A percentile compares a stretch with the other conserved stretches of the same genome.
phyloP scores from a whole-genome alignment of 1,284 basidiomycete genomes.

The Ceratobasidium sp. region DNA sequence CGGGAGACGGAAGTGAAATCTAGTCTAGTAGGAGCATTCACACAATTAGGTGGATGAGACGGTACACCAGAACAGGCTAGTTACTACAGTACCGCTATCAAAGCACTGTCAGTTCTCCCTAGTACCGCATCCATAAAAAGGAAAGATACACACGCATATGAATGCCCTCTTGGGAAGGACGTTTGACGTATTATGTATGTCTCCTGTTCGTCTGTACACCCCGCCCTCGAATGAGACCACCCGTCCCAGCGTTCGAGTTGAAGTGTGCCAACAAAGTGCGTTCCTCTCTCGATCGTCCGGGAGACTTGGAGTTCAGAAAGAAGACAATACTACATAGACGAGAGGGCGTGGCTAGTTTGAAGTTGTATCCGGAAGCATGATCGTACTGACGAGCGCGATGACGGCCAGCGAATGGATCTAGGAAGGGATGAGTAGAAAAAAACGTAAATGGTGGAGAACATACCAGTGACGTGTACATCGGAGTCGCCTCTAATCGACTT shows the following conservation, averaged over 20 bases:
- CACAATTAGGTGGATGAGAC: slow-evolving; percentile 82
- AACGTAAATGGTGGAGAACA: slow-evolving; percentile 14
- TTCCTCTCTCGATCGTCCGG: slow-evolving; percentile 5
- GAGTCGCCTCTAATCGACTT: slow-evolving; percentile 50
- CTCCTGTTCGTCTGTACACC: slow-evolving; percentile 78
- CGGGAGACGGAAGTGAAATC: slow-evolving; percentile 84
- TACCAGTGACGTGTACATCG: slow-evolving; percentile 52
- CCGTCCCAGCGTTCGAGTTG: slow-evolving; percentile 5
- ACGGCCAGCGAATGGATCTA: background rate
- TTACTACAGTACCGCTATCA: slow-evolving; percentile 80
- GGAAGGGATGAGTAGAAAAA: background rate
- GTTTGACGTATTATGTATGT: slow-evolving; percentile 74
- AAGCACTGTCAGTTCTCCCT: no score
- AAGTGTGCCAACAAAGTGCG: background rate
- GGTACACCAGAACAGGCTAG: slow-evolving; percentile 98
- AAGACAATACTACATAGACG: slow-evolving; percentile 47
- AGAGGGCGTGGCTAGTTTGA: slow-evolving; percentile 7
- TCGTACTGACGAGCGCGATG: background rate
- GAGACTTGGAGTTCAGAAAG: slow-evolving; percentile 41
- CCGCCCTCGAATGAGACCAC: slow-evolving; percentile 60
- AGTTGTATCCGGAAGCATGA: slow-evolving; percentile 33
- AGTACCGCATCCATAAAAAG: no score
- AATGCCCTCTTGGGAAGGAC: slow-evolving; percentile 73
- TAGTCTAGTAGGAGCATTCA: slow-evolving; percentile 97
- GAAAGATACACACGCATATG: slow-evolving; percentile 69